phyloP scores from a whole-genome alignment of 441 rosid species.

The Bocquillonia castaneifolia region DNA sequence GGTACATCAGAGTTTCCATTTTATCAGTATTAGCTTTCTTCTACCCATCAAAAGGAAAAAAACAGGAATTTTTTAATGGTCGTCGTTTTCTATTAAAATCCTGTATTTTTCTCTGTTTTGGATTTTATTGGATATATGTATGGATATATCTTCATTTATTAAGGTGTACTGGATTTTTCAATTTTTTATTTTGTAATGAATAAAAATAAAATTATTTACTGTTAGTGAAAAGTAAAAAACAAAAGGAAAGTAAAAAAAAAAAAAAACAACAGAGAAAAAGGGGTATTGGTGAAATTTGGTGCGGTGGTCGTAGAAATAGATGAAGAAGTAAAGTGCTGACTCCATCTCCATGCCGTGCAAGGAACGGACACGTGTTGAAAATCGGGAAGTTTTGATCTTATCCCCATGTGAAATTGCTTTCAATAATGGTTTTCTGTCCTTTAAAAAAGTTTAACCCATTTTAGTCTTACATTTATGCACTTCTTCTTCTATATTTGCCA shows the following conservation, averaged over 20 bases:
- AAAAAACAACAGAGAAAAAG: not conserved
- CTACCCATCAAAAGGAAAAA: not conserved
- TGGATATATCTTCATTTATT: conserved; percentile 1
- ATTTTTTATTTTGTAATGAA: no score
- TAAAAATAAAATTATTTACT: not conserved
- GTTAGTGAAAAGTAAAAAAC: not conserved
- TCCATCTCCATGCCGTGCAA: conserved; percentile 30
- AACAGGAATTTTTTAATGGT: not conserved
- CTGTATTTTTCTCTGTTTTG: conserved; percentile 8
- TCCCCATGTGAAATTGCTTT: conserved; percentile 18
- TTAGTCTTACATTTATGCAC: not conserved
- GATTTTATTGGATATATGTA: not conserved
- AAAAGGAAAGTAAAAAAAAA: not conserved
- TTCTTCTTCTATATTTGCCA: no score
- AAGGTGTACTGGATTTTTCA: not conserved
- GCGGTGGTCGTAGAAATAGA: not conserved
- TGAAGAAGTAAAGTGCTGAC: conserved; percentile 20
- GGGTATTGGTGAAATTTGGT: not conserved
- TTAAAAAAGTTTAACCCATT: not conserved
- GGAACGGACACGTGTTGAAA: conserved; percentile 32
- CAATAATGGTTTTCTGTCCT: not conserved
- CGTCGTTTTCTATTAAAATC: not conserved
- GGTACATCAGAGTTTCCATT: conserved; percentile 14
- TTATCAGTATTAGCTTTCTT: conserved; percentile 13
- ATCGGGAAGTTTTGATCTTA: conserved; percentile 6